These are phyloP conservation scores for Nakaseomyces glabratus DNA, from an alignment of 1,139 yeast species.

Conservation along the genomic window DNA sequence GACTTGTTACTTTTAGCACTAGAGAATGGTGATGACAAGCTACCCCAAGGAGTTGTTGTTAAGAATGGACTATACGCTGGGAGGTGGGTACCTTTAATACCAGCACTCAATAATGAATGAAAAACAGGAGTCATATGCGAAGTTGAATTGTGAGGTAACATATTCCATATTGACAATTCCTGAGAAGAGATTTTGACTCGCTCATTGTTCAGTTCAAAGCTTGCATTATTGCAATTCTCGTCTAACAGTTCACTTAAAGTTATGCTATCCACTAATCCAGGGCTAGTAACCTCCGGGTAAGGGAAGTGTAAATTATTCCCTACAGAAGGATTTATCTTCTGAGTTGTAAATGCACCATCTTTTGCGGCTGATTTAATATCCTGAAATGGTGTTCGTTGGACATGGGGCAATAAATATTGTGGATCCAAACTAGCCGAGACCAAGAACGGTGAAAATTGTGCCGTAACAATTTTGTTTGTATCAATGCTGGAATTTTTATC, in stretches of 20 bases:
- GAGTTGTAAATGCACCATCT: slow-evolving; percentile 12
- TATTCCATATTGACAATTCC: slow-evolving; percentile 3
- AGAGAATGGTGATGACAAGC: too few species aligned
- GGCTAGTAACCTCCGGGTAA: slow-evolving; percentile 1
- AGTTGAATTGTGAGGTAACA: not conserved
- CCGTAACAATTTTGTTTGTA: slow-evolving; percentile 1
- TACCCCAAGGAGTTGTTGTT: too few species aligned
- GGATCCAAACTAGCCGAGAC: slow-evolving; percentile 2
- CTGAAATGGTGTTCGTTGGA: slow-evolving; percentile 10
- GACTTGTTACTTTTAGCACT: too few species aligned
- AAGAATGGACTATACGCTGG: slow-evolving; percentile 3
- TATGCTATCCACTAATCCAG: too few species aligned
- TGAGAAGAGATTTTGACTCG: not conserved
- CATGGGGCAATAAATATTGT: slow-evolving; percentile 11
- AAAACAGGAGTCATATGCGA: not conserved
- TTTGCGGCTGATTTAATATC: slow-evolving; percentile 4
- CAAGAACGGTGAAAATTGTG: slow-evolving; percentile 4
- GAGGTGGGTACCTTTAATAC: not conserved
- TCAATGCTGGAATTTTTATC: not conserved
- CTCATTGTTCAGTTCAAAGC: too few species aligned
- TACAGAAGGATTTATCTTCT: slow-evolving; percentile 10
- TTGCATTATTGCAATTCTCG: too few species aligned
- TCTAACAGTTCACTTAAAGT: too few species aligned
- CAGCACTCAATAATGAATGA: slow-evolving; percentile 2
- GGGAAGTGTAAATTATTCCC: slow-evolving; percentile 9